A percentile compares a stretch with the other conserved stretches of the same genome.
These are phyloP conservation scores for Termitomyces sp. DNA, from an alignment of 768 basidiomycete genomes.

Conservation along the genomic window DNA sequence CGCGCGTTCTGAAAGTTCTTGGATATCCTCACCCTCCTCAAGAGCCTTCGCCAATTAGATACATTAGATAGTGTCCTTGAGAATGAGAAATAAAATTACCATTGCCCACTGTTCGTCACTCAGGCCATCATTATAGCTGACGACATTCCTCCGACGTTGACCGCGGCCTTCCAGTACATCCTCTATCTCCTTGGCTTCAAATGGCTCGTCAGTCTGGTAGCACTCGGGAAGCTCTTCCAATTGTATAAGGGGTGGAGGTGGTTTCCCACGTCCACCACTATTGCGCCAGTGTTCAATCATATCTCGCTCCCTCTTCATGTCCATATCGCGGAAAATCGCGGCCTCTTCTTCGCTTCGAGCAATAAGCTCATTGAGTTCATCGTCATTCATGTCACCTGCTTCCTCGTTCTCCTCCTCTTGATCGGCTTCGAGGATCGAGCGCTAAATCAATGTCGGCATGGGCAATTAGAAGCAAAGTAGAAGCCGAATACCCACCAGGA, in stretches of 20 bases:
- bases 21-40: slow-evolving; percentile 77
- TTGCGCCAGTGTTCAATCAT: slow-evolving; percentile 61
- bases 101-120: slow-evolving; percentile 92
- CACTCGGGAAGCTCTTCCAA: slow-evolving; percentile 90
- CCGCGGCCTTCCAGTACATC: slow-evolving; percentile 76
- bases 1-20: slow-evolving; percentile 62
- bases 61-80: not conserved
- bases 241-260: slow-evolving; percentile 72
- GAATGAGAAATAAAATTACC: slow-evolving; percentile 32
- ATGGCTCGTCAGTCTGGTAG: slow-evolving; percentile 82
- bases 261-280: slow-evolving; percentile 70
- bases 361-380: slow-evolving; percentile 91
- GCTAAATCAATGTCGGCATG: slow-evolving; percentile 35
- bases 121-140: slow-evolving; percentile 91
- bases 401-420: slow-evolving; percentile 89
- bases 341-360: slow-evolving; percentile 80
- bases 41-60: slow-evolving; percentile 41
- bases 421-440: slow-evolving; percentile 84
- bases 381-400: slow-evolving; percentile 88
- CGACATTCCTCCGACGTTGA: slow-evolving; percentile 73
- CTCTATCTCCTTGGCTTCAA: slow-evolving; percentile 58
- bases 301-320: slow-evolving; percentile 71
- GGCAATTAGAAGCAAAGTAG: not conserved
- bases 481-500: slow-evolving; percentile 55
- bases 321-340: slow-evolving; percentile 75